These are phyloP conservation scores for Gamarada debralockiae DNA, from an alignment of 495 filamentous ascomycete genomes.

Conservation along the genomic window DNA sequence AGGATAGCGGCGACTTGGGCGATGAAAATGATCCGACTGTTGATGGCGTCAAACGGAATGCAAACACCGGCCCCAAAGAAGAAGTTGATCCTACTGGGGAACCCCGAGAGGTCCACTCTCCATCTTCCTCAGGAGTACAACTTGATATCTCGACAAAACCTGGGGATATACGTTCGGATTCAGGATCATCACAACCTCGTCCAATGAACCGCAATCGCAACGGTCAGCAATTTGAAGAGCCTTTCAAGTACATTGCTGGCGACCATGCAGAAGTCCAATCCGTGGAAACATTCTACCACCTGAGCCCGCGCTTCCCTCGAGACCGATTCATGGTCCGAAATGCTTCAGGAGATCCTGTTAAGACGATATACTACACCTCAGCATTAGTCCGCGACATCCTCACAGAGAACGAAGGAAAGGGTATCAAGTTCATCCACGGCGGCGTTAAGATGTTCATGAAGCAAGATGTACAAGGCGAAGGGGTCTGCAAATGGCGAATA, in stretches of 20 bases:
- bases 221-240: constrained; percentile 68
- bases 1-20: constrained; percentile 9
- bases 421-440: constrained; percentile 92
- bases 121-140: constrained; percentile 34
- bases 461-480: constrained; percentile 82
- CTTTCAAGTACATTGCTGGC: constrained; percentile 80
- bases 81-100: constrained; percentile 34
- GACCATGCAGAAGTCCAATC: constrained; percentile 68
- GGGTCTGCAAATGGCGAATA: constrained; percentile 89
- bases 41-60: constrained; percentile 8
- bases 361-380: constrained; percentile 94
- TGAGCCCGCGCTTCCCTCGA: constrained; percentile 76
- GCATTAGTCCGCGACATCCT: constrained; percentile 81
- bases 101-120: constrained; percentile 38
- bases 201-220: constrained; percentile 25
- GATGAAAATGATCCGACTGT: constrained; percentile 6
- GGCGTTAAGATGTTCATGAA: constrained; percentile 99
- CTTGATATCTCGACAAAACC: constrained; percentile 36
- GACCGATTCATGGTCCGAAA: constrained; percentile 97
- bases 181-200: constrained; percentile 27
- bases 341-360: constrained; percentile 71
- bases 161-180: constrained; percentile 20
- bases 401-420: constrained; percentile 73
- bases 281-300: constrained; percentile 77
- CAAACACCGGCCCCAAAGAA: constrained; percentile 30